Conservation (phyloP, 2,329 filamentous ascomycete species). For the Chaetothyriales sp. region DNA sequence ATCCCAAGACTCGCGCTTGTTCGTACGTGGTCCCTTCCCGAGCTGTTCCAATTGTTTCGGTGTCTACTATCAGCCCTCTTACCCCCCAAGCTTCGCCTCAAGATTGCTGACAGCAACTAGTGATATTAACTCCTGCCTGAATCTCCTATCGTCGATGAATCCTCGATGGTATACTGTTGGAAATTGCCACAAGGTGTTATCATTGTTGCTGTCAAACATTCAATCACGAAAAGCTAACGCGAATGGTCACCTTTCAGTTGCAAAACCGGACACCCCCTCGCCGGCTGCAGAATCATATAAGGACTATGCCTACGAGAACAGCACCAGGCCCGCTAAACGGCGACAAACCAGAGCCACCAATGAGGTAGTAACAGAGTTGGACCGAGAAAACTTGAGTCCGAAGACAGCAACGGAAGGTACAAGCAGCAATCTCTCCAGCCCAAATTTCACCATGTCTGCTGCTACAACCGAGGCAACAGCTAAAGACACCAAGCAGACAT, state of each 20-base stretch:
- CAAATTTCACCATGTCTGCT: not conserved
- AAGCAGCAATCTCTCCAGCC: not conserved
- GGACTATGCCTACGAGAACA: not conserved
- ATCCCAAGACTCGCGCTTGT: conserved; percentile 23
- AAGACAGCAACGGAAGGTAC: not conserved
- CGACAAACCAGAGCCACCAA: not conserved
- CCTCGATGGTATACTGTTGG: conserved; percentile 28
- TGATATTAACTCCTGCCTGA: conserved; percentile 25
- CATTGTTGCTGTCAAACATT: conserved; percentile 24
- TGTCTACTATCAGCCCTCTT: too few species aligned
- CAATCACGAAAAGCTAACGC: conserved; percentile 15
- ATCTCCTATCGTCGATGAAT: conserved; percentile 25
- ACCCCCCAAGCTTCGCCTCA: too few species aligned
- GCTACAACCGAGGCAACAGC: not conserved
- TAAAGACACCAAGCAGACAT: not conserved
- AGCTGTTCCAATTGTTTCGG: conserved; percentile 1
- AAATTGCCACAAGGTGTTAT: conserved; percentile 27
- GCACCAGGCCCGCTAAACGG: not conserved
- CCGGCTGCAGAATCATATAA: not conserved
- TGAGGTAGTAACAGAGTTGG: not conserved
- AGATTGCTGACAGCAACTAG: conserved; percentile 11
- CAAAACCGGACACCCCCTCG: conserved; percentile 9
- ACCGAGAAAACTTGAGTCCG: not conserved
- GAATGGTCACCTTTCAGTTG: conserved; percentile 13
- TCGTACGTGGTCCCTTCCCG: conserved; percentile 17